phyloP scores from a whole-genome alignment of 2,329 filamentous ascomycete species.

The Orbilia ellipsospora region DNA sequence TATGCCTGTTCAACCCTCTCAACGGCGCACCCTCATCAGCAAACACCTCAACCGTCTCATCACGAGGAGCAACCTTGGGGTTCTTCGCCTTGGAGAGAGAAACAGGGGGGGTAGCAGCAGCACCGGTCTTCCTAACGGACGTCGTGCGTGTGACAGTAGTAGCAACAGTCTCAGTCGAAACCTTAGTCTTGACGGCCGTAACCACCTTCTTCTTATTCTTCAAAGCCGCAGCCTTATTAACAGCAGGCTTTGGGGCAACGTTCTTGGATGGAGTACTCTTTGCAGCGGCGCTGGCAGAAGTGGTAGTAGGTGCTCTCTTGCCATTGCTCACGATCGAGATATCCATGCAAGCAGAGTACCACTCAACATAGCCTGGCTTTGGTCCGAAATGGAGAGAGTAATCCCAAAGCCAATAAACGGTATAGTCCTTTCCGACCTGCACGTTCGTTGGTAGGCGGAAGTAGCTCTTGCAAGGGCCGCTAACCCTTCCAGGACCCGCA shows the following conservation, averaged over 20 bases:
- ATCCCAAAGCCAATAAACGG: conserved; percentile 96
- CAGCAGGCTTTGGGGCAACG: neutral
- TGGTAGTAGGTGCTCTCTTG: conserved; percentile 3
- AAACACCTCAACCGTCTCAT: conserved; percentile 3
- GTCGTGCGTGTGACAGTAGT: neutral
- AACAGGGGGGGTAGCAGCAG: neutral
- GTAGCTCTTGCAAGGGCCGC: conserved; percentile 82
- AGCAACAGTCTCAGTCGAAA: neutral
- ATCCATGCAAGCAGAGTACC: conserved; percentile 59
- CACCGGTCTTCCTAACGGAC: neutral
- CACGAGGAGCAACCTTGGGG: neutral
- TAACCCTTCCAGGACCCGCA: conserved; percentile 63
- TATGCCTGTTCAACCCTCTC: conserved; percentile 36
- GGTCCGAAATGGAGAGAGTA: conserved; percentile 63
- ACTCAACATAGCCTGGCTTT: conserved; percentile 53
- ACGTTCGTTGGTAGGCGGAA: conserved; percentile 77
- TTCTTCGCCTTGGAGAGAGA: neutral
- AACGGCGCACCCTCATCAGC: conserved; percentile 9
- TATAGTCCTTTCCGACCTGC: conserved; percentile 74
- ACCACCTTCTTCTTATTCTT: conserved; percentile 6
- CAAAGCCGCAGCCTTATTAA: too few species aligned
- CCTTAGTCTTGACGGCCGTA: neutral
- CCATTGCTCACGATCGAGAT: conserved; percentile 52
- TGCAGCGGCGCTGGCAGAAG: neutral
- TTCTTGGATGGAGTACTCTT: neutral